Evolutionary conservation across 1,284 basidiomycete species (phyloP).

Genomic region (Paramarasmius palmivorus): DNA sequence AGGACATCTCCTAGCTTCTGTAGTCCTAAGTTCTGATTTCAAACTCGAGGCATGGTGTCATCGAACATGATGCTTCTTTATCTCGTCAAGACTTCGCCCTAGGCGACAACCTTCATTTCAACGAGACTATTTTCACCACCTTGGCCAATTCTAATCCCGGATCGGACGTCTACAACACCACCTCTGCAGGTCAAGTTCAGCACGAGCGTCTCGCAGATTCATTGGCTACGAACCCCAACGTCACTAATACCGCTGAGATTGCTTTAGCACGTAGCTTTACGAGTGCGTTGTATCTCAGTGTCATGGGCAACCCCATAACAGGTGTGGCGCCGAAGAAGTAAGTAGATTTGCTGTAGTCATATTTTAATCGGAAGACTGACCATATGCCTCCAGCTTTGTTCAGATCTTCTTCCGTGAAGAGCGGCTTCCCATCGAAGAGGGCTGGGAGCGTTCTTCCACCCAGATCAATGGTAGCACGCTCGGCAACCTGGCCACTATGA

Average conservation of each 20-base stretch:
- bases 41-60: conserved; percentile 17
- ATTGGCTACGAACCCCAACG: background rate
- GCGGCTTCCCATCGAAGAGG: conserved; percentile 19
- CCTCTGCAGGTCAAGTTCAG: conserved; percentile 7
- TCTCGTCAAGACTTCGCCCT: conserved; percentile 18
- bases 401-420: conserved; percentile 21
- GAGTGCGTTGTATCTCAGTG: conserved; percentile 3
- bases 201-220: conserved; percentile 1
- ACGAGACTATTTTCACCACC: conserved; percentile 6
- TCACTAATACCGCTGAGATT: conserved; percentile 1
- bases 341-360: background rate
- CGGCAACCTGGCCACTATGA: conserved; percentile 8
- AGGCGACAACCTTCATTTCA: conserved; percentile 22
- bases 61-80: conserved; percentile 26
- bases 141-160: conserved; percentile 5
- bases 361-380: no score
- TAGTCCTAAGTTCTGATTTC: background rate
- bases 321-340: conserved; percentile 5
- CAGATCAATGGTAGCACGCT: conserved; percentile 7
- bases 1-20: background rate
- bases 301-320: background rate
- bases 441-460: conserved; percentile 13
- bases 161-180: background rate
- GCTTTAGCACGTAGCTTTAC: background rate
- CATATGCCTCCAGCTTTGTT: conserved; percentile 22